These are phyloP conservation scores for Pterulicium gracile DNA, from an alignment of 1,284 basidiomycete genomes.

Conservation along the genomic window DNA sequence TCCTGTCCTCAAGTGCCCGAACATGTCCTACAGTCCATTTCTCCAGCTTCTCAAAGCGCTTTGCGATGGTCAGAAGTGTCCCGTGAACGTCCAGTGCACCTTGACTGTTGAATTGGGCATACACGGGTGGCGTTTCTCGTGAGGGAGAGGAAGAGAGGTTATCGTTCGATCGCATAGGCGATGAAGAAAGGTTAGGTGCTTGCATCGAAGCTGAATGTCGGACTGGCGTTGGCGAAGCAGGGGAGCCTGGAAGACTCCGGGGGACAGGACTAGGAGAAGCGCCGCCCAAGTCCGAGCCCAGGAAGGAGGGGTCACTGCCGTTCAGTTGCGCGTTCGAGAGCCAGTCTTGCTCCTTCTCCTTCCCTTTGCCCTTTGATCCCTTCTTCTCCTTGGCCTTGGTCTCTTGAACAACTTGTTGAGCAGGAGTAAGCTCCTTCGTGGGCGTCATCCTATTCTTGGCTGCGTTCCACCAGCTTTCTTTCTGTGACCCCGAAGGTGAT, in stretches of 20 bases:
- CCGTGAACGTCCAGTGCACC: constrained; percentile 62
- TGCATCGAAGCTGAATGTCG: constrained; percentile 35
- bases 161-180: constrained; percentile 38
- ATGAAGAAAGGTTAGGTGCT: constrained; percentile 48
- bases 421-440: constrained; percentile 67
- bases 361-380: constrained; percentile 33
- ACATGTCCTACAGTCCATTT: constrained; percentile 77
- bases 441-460: constrained; percentile 68
- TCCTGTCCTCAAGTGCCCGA: constrained; percentile 70
- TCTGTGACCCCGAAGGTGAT: constrained; percentile 51
- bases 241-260: constrained; percentile 33
- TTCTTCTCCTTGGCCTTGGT: constrained; percentile 59
- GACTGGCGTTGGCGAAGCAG: constrained; percentile 47
- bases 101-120: constrained; percentile 59
- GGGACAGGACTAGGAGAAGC: constrained; percentile 13
- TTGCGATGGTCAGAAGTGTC: constrained; percentile 57
- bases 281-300: not conserved
- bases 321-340: constrained; percentile 31
- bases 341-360: constrained; percentile 46
- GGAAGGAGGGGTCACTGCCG: constrained; percentile 13
- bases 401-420: constrained; percentile 67
- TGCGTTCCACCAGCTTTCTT: constrained; percentile 61
- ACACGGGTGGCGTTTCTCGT: constrained; percentile 51
- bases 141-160: constrained; percentile 44
- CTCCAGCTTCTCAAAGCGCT: constrained; percentile 76